phyloP scores from a whole-genome alignment of 306 rosid genomes.

The Datisca glomerata region DNA sequence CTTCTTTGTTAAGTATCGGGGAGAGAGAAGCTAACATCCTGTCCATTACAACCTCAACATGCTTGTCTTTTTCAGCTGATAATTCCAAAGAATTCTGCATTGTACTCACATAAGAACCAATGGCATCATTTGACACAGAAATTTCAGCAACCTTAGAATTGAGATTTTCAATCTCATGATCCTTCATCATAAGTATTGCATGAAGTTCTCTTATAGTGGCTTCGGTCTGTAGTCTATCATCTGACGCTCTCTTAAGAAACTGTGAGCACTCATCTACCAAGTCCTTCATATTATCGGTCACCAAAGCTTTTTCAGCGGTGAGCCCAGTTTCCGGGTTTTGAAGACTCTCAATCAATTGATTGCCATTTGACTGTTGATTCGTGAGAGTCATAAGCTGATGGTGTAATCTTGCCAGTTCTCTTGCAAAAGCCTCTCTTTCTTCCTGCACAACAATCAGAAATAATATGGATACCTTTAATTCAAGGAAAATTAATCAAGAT shows the following conservation, averaged over 20 bases:
- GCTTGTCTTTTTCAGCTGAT: conserved; percentile 26
- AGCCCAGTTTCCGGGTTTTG: conserved; percentile 16
- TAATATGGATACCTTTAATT: not conserved
- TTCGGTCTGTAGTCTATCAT: conserved; percentile 28
- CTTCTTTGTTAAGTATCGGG: conserved; percentile 36
- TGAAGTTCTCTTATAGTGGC: conserved; percentile 30
- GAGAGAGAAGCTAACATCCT: conserved; percentile 44
- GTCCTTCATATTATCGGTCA: conserved; percentile 22
- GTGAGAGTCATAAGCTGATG: conserved; percentile 42
- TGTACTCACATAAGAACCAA: conserved; percentile 12
- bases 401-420: conserved; percentile 37
- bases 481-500: conserved; percentile 5
- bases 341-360: conserved; percentile 5
- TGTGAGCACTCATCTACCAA: conserved; percentile 44
- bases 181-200: conserved; percentile 32
- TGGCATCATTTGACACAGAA: conserved; percentile 21
- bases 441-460: conserved; percentile 27
- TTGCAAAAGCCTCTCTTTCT: conserved; percentile 37
- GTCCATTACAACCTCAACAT: conserved; percentile 31
- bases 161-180: conserved; percentile 61
- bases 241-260: conserved; percentile 32
- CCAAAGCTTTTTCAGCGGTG: conserved; percentile 16
- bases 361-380: conserved; percentile 15
- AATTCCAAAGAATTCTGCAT: conserved; percentile 20
- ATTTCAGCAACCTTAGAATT: conserved; percentile 40